Percentiles rank a stretch among this genome's conserved stretches.
phyloP scores from a whole-genome alignment of 345 rosid species.

The Camelina hispida region DNA sequence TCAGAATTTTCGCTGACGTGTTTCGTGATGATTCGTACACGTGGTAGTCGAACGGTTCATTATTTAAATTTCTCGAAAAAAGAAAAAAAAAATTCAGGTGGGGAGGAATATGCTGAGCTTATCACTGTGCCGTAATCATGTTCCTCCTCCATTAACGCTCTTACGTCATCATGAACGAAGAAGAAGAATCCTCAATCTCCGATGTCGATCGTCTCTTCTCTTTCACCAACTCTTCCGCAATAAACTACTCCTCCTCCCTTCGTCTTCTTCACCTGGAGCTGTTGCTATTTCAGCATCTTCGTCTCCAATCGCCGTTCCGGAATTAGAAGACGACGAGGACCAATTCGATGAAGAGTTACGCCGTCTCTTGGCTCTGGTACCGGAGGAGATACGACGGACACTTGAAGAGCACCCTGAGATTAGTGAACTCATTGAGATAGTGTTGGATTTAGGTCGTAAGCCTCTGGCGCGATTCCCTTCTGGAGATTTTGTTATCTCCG shows the following conservation, averaged over 20 bases:
- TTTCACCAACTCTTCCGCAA: slow-evolving; percentile 10
- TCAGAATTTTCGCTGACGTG: slow-evolving; percentile 22
- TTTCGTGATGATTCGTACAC: not conserved
- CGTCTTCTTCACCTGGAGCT: slow-evolving; percentile 25
- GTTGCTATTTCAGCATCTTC: slow-evolving; percentile 41
- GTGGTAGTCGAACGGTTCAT: not conserved
- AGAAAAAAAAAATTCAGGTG: not conserved
- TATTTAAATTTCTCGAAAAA: slow-evolving; percentile 24
- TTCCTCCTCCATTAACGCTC: slow-evolving; percentile 44
- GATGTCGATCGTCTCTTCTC: slow-evolving; percentile 13
- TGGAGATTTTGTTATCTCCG: slow-evolving; percentile 80
- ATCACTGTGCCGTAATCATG: slow-evolving; percentile 38
- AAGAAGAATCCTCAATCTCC: slow-evolving; percentile 26
- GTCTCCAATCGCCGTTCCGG: slow-evolving; percentile 27
- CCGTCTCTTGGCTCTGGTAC: slow-evolving; percentile 70
- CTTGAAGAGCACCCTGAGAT: slow-evolving; percentile 67
- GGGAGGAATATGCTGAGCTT: slow-evolving; percentile 43
- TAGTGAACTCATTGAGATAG: slow-evolving; percentile 72
- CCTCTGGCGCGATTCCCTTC: slow-evolving; percentile 90
- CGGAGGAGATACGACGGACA: slow-evolving; percentile 63
- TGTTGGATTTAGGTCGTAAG: slow-evolving; percentile 85
- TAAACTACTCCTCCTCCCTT: not conserved
- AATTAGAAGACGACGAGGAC: slow-evolving; percentile 41
- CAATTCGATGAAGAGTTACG: slow-evolving; percentile 63
- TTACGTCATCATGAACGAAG: slow-evolving; percentile 32